These are phyloP conservation scores for Vinca minor DNA, from an alignment of 257 asterid genomes.

Conservation along the genomic window DNA sequence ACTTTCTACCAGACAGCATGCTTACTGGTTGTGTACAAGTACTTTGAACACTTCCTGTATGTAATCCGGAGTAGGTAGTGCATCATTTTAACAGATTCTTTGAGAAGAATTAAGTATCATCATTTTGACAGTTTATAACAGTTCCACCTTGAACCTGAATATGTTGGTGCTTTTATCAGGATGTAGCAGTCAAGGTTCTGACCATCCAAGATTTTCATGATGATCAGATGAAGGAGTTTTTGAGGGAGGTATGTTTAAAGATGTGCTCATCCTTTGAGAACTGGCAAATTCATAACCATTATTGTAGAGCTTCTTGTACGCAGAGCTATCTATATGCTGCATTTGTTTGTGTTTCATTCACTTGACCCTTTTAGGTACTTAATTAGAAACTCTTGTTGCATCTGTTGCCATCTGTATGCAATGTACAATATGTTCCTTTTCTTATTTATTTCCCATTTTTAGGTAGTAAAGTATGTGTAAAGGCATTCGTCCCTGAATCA, in stretches of 20 bases:
- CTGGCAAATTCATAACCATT: background rate
- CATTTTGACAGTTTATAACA: too few species aligned
- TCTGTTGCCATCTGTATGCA: background rate
- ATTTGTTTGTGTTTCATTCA: background rate
- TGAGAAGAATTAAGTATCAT: background rate
- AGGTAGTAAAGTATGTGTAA: background rate
- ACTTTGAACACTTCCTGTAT: background rate
- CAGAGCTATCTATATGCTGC: background rate
- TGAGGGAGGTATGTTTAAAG: conserved; percentile 64
- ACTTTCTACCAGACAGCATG: background rate
- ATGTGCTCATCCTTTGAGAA: background rate
- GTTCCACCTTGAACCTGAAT: conserved; percentile 7
- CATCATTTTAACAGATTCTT: background rate
- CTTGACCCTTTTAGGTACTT: background rate
- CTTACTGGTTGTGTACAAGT: background rate
- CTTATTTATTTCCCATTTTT: too few species aligned
- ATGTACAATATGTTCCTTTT: background rate
- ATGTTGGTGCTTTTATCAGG: conserved; percentile 49
- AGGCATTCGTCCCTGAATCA: background rate
- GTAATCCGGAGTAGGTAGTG: background rate
- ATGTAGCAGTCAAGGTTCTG: conserved; percentile 91
- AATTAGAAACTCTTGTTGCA: too few species aligned
- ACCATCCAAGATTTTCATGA: conserved; percentile 80
- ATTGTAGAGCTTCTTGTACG: background rate
- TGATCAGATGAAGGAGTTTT: conserved; percentile 82